Evolutionary conservation across 305 asterid species (phyloP), one percentile per base, ranked within the genome.

Genomic region (Plantago coronopus): DNA sequence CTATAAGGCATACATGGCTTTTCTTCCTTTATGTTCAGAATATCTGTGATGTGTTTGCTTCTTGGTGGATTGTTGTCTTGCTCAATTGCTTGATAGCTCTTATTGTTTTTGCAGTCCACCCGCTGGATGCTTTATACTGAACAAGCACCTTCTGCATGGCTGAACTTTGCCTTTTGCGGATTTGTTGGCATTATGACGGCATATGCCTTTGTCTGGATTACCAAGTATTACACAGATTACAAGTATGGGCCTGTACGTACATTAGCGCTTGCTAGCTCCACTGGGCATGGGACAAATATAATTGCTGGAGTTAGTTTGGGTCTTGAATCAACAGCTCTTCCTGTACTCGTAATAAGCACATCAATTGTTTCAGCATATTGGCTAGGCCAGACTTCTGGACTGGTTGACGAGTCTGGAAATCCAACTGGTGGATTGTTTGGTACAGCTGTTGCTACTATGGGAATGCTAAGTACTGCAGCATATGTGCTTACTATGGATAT

Each of bases 381-480:
- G 99, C 69, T 94, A 83, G 99, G 99, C 67, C 96, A 83, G 9
- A 89, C 96, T 27, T 89, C 97, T 16, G 99, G 99, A 50, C 80
- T 93, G 68, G 82, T 79, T 69, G 99, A 89, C 67, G 99, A 93
- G 66, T 65, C 85, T 66, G 99, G 99, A 66, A 79, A 17, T 71
- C 95, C 99, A 63, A 89, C 90, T 59, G 99, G 99, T 67, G 99
- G 99, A 44, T 79, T 94, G 84, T 94, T 94, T 79, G 99, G 99
- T 65, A 94, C 99, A 31, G 99, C 99, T 72, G 99, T 94, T 62
- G 99, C 99, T 37, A 94, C 99, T 15, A 94, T 94, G 99, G 99
- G 99, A 57, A 94, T 94, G 99, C 93, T 94, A 73, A 94, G 99
- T 69, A 94, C 99, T 10, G 99, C 99, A 64, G 99, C 97, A 64